Base-by-base conservation (phyloP, 2,329 filamentous ascomycete genomes). In the Sphaceloma murrayae region DNA sequence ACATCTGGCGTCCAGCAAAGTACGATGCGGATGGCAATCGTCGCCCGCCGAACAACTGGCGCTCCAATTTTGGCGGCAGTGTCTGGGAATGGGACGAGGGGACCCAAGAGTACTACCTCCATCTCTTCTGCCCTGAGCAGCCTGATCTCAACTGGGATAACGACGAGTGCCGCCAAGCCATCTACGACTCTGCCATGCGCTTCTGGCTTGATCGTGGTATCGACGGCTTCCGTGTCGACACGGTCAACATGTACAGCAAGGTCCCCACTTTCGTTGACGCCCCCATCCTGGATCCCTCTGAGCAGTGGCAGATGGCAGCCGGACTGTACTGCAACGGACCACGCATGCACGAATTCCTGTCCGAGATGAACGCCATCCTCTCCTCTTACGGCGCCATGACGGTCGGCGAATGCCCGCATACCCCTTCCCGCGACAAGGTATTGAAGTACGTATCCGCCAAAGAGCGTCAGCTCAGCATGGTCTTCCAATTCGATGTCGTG, bases 121-220 rank as follows among this genome's bases (percentile, higher is more conserved):
- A 83, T 50, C 70, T 91, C 8, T 93, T 85, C 59, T 79, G 80
- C 6, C 74, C 73, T 4, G 78, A 86, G 53, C 84, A 89, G 58
- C 84, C 85, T 0, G 85, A 91, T 53, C 69, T 91, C 11, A 91
- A 91, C 62, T 91, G 84, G 83, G 83, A 89, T 55, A 84, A 82
- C 46, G 68, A 71, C 0, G 75, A 73, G n/a, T 73, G 80, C 0
- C 72, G 83, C 8, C 64, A 73, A 34, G 82, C 82, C 1, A 80
- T 89, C 11, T 82, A 85, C 57, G 69, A 79, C 27, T 72, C 73
- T n/a, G 47, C 53, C 4, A 55, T 57, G 54, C 46, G 39, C 2
- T 89, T 87, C 58, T 91, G 85, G 85, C 73, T 89, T 0, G 66
- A 82, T 33, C 74, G 75, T 17, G 83, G 83, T 2, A 77, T 83